These are phyloP conservation scores for Skeletonema menzelii DNA, from an alignment of 108 stramenopile genomes.

Conservation along the genomic window DNA sequence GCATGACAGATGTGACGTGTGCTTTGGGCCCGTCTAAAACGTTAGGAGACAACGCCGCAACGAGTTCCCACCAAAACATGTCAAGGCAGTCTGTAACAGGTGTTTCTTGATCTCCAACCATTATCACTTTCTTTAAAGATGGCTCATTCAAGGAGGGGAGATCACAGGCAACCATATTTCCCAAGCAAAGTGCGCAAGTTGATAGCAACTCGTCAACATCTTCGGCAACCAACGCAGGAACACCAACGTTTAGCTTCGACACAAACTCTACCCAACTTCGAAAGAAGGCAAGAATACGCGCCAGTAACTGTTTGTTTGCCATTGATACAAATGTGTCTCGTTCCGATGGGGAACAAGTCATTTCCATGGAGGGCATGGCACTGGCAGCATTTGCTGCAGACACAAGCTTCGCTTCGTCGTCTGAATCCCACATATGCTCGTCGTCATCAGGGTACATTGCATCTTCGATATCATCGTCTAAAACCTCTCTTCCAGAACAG, in stretches of 20 bases:
- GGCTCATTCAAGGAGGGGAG: slow-evolving; percentile 15
- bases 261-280: slow-evolving; percentile 30
- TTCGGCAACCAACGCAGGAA: slow-evolving; percentile 22
- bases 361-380: background rate
- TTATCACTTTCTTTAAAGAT: background rate
- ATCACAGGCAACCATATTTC: slow-evolving; percentile 42
- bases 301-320: slow-evolving; percentile 18
- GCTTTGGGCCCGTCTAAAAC: background rate
- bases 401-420: slow-evolving; percentile 41
- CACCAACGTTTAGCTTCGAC: slow-evolving; percentile 5
- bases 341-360: slow-evolving; percentile 15
- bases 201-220: slow-evolving; percentile 53
- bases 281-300: slow-evolving; percentile 26
- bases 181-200: slow-evolving; percentile 43
- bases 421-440: slow-evolving; percentile 50
- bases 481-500: slow-evolving; percentile 5
- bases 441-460: slow-evolving; percentile 36
- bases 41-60: background rate
- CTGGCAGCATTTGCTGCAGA: background rate
- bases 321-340: slow-evolving; percentile 15
- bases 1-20: slow-evolving; percentile 24
- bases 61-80: slow-evolving; percentile 24
- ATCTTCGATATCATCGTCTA: slow-evolving; percentile 36
- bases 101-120: slow-evolving; percentile 2
- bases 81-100: slow-evolving; percentile 10